Evolutionary conservation across 495 filamentous ascomycete species (phyloP).

Genomic region (Podospora sp.): DNA sequence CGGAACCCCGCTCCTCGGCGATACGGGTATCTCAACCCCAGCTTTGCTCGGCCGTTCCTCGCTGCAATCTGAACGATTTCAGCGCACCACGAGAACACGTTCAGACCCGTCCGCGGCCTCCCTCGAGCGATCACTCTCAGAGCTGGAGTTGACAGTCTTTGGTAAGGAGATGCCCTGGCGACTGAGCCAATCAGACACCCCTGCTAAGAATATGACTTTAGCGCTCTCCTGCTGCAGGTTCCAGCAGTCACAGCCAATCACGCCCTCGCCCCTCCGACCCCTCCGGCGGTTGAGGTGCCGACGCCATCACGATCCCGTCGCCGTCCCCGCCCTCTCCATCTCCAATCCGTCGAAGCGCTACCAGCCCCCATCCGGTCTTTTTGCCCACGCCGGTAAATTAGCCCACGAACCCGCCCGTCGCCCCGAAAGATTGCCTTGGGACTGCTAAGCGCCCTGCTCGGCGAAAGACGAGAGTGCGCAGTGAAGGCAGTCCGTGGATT

Average conservation of each 20-base stretch:
- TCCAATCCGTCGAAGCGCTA: conserved; percentile 16
- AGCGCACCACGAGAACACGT: conserved; percentile 9
- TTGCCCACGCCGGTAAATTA: conserved; percentile 30
- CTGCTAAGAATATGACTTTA: conserved; percentile 42
- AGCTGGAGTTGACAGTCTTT: conserved; percentile 25
- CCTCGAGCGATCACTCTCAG: conserved; percentile 8
- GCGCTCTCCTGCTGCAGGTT: conserved; percentile 39
- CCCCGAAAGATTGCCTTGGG: conserved; percentile 12
- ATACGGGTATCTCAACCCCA: neutral
- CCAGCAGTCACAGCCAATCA: conserved; percentile 34
- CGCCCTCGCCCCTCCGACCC: neutral
- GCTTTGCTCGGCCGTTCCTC: conserved; percentile 18
- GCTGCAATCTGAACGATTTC: conserved; percentile 10
- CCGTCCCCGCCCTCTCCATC: conserved; percentile 18
- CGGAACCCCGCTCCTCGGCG: neutral
- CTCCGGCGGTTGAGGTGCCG: conserved; percentile 36
- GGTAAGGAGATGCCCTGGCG: conserved; percentile 32
- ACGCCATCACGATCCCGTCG: conserved; percentile 33
- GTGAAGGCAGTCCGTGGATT: neutral
- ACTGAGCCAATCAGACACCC: conserved; percentile 29
- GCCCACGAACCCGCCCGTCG: conserved; percentile 11
- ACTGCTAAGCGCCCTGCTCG: conserved; percentile 8
- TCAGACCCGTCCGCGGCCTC: conserved; percentile 3
- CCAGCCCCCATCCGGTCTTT: conserved; percentile 18
- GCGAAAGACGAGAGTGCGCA: neutral